Base-by-base conservation (phyloP, 2,329 filamentous ascomycete species). In the Dactylellina leptospora region DNA sequence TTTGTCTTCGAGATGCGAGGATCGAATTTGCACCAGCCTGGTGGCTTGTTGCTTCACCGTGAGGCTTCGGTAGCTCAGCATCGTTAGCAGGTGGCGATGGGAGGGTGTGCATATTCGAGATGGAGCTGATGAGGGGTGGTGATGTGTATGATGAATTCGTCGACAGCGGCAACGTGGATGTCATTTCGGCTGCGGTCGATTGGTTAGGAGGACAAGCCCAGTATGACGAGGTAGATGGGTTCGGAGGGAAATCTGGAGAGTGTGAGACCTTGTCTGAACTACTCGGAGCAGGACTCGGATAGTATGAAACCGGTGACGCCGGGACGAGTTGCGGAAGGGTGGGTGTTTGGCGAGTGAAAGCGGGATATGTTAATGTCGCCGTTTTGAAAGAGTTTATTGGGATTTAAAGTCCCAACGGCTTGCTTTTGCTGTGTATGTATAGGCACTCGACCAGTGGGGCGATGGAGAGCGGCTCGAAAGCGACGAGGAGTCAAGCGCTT, bases 351-450 rank as follows among this genome's bases (percentile, higher is more conserved):
- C 68, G 68, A 44, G 68, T 51, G 47, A 72, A 72, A 28, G 56
- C 47, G 55, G 59, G 54, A 60, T 72, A 72, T 22, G 51, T 72
- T 48, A 72, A 47, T 23, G 68, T 51, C 68, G 68, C 68, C 68
- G 68, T 72, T 38, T 72, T 72, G 68, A 28, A 64, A 40, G 20
- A 53, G 42, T 28, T 36, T 72, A 64, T 72, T 72, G 68, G 68
- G 68, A 72, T 63, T 59, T 40, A 56, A 72, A 72, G 68, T 72
- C 68, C 68, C 68, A 72, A 72, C 53, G 33, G 59, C 68, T 72
- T 64, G 30, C 16, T 55, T 20, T 22, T 50, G 4, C n/a, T 8
- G 38, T n/a, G n/a, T n/a, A n/a, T n/a, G 38, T 42, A 16, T 10
- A 4, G 38, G 38, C n/a, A 33, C 30, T 6, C 13, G 6, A 33